A percentile compares a stretch with the other conserved stretches of the same genome.
Conservation (phyloP, 2,329 filamentous ascomycete species). For the Beauveria australis region DNA sequence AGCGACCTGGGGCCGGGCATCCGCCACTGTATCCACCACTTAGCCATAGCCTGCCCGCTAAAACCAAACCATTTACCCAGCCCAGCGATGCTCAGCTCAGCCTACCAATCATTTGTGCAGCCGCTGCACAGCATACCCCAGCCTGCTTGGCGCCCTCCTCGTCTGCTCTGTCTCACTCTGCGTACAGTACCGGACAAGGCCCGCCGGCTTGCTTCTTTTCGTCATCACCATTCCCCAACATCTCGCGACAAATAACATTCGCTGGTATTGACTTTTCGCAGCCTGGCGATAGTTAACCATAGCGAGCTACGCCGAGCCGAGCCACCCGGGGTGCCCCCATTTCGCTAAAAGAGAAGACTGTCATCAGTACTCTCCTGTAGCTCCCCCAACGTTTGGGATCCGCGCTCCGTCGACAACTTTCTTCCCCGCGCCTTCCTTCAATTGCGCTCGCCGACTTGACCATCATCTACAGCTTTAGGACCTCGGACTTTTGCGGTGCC, state of each 20-base stretch:
- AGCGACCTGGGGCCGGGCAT: background rate
- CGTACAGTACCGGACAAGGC: background rate
- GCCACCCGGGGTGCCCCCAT: background rate
- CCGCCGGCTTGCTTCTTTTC: background rate
- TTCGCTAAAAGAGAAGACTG: conserved; percentile 3
- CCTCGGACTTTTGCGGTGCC: background rate
- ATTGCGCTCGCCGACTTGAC: background rate
- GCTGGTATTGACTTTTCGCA: background rate
- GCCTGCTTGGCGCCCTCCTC: background rate
- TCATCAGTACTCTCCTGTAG: background rate
- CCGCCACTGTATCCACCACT: background rate
- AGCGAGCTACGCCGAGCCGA: background rate
- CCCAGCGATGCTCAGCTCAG: background rate
- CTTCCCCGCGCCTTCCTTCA: background rate
- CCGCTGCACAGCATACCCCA: background rate
- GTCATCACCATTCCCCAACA: conserved; percentile 4
- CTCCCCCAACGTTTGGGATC: conserved; percentile 3
- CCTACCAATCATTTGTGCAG: background rate
- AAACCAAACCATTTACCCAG: background rate
- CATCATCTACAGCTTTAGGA: background rate
- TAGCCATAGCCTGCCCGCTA: background rate
- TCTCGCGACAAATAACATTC: background rate
- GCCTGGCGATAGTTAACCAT: background rate
- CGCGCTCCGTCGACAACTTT: background rate
- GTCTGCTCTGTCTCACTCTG: background rate